Conservation (phyloP, 306 rosid species). For the Arachis hypogaea region DNA sequence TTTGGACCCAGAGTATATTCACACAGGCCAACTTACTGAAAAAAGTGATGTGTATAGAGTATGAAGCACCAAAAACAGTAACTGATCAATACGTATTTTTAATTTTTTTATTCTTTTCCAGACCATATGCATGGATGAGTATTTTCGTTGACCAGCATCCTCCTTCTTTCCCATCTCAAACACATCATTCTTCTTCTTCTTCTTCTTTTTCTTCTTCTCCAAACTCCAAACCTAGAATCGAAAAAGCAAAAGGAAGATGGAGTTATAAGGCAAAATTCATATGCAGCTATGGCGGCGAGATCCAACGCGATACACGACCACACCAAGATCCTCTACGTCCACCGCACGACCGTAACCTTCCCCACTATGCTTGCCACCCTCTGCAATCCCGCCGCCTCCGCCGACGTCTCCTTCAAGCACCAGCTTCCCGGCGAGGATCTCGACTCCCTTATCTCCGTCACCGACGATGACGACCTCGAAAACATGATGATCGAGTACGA, state of each 20-base stretch:
- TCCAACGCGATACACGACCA: background rate
- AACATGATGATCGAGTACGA: constrained; percentile 97
- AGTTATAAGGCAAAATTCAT: background rate
- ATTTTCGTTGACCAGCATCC: too few species aligned
- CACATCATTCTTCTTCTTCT: too few species aligned
- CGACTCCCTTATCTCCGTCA: constrained; percentile 85
- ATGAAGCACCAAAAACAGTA: too few species aligned
- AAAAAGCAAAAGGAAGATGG: background rate
- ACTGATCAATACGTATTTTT: too few species aligned
- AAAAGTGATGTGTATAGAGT: too few species aligned
- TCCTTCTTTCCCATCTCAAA: too few species aligned
- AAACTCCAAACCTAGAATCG: background rate
- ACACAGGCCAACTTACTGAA: too few species aligned
- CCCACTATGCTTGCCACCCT: background rate
- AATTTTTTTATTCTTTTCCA: too few species aligned
- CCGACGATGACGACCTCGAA: constrained; percentile 90
- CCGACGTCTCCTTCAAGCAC: background rate
- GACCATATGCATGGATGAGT: too few species aligned
- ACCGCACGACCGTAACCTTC: background rate
- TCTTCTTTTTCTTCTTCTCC: too few species aligned
- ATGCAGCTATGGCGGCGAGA: background rate
- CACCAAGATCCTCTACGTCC: background rate
- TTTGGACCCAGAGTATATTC: too few species aligned
- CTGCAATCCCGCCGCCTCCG: background rate
- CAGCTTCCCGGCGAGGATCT: constrained; percentile 84